Conservation (phyloP, 2,329 filamentous ascomycete species). For the Coniochaeta sp. region DNA sequence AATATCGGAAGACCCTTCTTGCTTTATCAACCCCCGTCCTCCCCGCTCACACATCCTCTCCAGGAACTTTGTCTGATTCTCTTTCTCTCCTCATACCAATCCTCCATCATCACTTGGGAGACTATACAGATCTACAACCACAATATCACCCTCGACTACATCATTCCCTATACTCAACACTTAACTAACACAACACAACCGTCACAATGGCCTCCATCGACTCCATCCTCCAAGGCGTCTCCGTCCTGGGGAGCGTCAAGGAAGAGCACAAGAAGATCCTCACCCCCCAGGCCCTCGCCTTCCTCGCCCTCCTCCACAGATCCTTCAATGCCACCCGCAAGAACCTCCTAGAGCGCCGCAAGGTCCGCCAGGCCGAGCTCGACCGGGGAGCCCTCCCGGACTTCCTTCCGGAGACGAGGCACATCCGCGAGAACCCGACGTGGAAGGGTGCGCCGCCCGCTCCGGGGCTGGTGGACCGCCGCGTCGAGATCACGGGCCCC, state of each 20-base stretch:
- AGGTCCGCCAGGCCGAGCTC: conserved; percentile 82
- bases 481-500: conserved; percentile 94
- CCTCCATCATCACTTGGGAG: background rate
- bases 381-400: conserved; percentile 85
- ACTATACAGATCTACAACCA: background rate
- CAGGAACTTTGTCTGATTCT: background rate
- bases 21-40: background rate
- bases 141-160: background rate
- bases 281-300: conserved; percentile 81
- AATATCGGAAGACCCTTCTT: background rate
- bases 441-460: conserved; percentile 92
- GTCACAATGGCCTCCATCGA: conserved; percentile 62
- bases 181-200: background rate
- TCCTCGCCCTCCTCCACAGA: conserved; percentile 89
- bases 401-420: conserved; percentile 91
- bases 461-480: conserved; percentile 84
- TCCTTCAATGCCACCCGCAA: conserved; percentile 90
- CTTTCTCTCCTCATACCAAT: background rate
- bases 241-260: conserved; percentile 72
- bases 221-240: conserved; percentile 77
- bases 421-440: conserved; percentile 87
- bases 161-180: background rate
- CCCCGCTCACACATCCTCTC: background rate
- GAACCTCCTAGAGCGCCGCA: conserved; percentile 77
- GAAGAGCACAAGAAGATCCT: conserved; percentile 84